These are phyloP conservation scores for Cutaneotrichosporon mucoides DNA, from an alignment of 1,284 basidiomycete species.

Conservation along the genomic window DNA sequence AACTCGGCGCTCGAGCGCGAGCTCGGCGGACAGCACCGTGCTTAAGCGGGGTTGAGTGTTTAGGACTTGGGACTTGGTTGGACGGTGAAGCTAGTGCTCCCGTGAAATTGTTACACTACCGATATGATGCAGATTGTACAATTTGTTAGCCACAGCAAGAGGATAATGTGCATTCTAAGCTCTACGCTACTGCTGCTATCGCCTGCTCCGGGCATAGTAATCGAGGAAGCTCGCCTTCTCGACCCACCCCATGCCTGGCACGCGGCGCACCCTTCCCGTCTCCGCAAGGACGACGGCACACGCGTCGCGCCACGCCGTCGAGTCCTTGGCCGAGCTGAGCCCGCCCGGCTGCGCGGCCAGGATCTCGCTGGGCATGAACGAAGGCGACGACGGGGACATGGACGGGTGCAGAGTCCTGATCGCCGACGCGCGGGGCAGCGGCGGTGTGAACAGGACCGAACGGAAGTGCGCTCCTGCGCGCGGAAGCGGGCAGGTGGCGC, in stretches of 20 bases:
- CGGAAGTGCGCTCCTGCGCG: conserved; percentile 60
- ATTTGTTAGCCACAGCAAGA: no score
- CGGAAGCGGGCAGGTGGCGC: conserved; percentile 52
- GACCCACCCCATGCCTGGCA: conserved; percentile 75
- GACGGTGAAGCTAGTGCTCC: background rate
- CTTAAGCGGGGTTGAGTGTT: background rate
- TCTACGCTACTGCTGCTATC: conserved; percentile 1
- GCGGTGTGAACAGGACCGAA: conserved; percentile 49
- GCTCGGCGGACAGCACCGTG: conserved; percentile 43
- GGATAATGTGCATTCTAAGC: no score
- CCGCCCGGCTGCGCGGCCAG: conserved; percentile 52
- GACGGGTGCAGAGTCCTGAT: conserved; percentile 69
- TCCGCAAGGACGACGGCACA: conserved; percentile 57
- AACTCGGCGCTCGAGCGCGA: conserved; percentile 80
- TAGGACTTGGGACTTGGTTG: no score
- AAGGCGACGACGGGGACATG: conserved; percentile 68
- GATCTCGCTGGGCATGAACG: conserved; percentile 68
- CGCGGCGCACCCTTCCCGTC: conserved; percentile 71
- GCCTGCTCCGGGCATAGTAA: conserved; percentile 50
- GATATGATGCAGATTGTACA: no score
- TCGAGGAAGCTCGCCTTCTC: conserved; percentile 74
- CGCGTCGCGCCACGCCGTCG: conserved; percentile 37
- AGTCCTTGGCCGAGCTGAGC: conserved; percentile 51
- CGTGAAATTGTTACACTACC: background rate
- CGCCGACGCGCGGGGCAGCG: conserved; percentile 54